These are phyloP conservation scores for Cercospora brassicicola DNA, from an alignment of 2,329 filamentous ascomycete species.

Conservation along the genomic window DNA sequence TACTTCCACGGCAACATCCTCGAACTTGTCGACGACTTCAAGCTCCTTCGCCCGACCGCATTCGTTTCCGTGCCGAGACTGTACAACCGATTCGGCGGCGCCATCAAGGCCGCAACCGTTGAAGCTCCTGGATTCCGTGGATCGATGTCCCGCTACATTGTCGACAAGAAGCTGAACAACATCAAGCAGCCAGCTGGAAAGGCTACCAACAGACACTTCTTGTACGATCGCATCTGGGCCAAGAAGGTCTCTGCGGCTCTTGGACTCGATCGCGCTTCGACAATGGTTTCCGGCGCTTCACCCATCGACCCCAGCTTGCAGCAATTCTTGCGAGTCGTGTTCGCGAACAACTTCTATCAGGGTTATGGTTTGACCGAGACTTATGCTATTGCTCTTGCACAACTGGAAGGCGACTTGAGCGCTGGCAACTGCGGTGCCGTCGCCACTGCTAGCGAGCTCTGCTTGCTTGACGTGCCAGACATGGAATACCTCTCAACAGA, in stretches of 20 bases:
- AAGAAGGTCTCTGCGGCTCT: constrained; percentile 82
- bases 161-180: constrained; percentile 75
- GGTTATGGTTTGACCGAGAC: constrained; percentile 95
- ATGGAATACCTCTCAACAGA: constrained; percentile 90
- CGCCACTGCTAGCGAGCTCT: constrained; percentile 67
- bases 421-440: constrained; percentile 80
- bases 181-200: constrained; percentile 65
- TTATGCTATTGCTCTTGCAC: constrained; percentile 73
- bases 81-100: constrained; percentile 85
- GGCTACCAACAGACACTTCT: constrained; percentile 73
- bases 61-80: constrained; percentile 89
- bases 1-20: constrained; percentile 93
- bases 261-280: constrained; percentile 70
- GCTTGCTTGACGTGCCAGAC: constrained; percentile 83
- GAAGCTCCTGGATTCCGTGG: constrained; percentile 79
- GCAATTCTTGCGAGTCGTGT: constrained; percentile 80
- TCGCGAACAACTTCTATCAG: constrained; percentile 76
- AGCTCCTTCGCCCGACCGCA: constrained; percentile 75
- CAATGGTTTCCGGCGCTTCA: constrained; percentile 84
- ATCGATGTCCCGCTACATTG: constrained; percentile 73
- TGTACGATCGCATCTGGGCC: constrained; percentile 87
- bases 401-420: constrained; percentile 68
- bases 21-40: constrained; percentile 86
- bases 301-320: constrained; percentile 87
- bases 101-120: constrained; percentile 75